Percentiles rank a stretch among this genome's conserved stretches.
These are phyloP conservation scores for Cladosporium cucumerinum DNA, from an alignment of 2,329 filamentous ascomycete species.

Conservation along the genomic window DNA sequence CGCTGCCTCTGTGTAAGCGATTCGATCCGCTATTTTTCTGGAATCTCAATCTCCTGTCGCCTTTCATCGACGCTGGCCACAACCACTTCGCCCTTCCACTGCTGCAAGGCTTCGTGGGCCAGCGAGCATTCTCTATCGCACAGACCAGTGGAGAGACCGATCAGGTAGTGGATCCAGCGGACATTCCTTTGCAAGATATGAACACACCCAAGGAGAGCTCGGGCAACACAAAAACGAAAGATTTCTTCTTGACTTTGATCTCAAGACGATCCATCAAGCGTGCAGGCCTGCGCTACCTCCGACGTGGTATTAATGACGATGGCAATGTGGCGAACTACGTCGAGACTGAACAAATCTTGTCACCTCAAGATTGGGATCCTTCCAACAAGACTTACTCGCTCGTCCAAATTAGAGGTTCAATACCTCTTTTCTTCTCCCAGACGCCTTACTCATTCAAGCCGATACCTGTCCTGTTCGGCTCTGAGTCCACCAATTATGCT, in stretches of 20 bases:
- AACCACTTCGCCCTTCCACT: slow-evolving; percentile 72
- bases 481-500: slow-evolving; percentile 69
- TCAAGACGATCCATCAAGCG: slow-evolving; percentile 85
- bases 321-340: slow-evolving; percentile 86
- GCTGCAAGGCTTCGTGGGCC: slow-evolving; percentile 92
- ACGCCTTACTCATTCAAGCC: slow-evolving; percentile 92
- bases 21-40: slow-evolving; percentile 80
- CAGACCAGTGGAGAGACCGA: slow-evolving; percentile 28
- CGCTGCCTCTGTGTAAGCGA: slow-evolving; percentile 63
- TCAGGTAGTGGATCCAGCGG: slow-evolving; percentile 25
- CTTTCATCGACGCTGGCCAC: slow-evolving; percentile 71
- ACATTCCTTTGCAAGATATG: slow-evolving; percentile 4
- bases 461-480: slow-evolving; percentile 76
- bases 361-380: slow-evolving; percentile 62
- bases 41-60: slow-evolving; percentile 73
- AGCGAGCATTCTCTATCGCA: slow-evolving; percentile 64
- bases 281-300: slow-evolving; percentile 83
- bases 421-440: slow-evolving; percentile 93
- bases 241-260: slow-evolving; percentile 80
- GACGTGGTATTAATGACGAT: slow-evolving; percentile 85
- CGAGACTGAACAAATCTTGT: slow-evolving; percentile 92
- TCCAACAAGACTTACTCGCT: slow-evolving; percentile 71
- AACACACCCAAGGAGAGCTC: neutral
- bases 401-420: slow-evolving; percentile 82
- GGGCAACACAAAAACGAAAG: slow-evolving; percentile 25